A percentile compares a stretch with the other conserved stretches of the same genome.
Evolutionary conservation across 1,139 yeast species (phyloP).

Genomic region (Scheffersomyces insectosa): DNA sequence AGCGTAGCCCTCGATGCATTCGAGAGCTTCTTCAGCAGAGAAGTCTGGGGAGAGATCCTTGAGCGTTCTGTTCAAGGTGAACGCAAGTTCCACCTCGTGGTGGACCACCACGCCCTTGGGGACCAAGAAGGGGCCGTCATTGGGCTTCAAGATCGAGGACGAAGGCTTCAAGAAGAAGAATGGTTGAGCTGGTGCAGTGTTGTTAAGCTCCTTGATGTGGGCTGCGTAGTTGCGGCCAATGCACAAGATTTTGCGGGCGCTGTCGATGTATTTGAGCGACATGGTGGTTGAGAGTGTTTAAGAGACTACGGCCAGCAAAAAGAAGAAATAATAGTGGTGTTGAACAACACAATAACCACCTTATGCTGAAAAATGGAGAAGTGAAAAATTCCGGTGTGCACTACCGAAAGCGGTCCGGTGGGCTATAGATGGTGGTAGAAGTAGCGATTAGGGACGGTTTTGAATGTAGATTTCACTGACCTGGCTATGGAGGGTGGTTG

Average conservation of each 20-base stretch:
- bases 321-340: no score
- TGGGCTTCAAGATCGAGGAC: slow-evolving; percentile 61
- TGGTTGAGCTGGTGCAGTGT: slow-evolving; percentile 76
- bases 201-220: slow-evolving; percentile 87
- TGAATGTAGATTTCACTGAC: no score
- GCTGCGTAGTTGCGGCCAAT: slow-evolving; percentile 97
- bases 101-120: slow-evolving; percentile 84
- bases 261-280: slow-evolving; percentile 60
- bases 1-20: slow-evolving; percentile 81
- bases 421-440: no score
- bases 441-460: no score
- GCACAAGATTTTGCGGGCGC: slow-evolving; percentile 82
- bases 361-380: no score
- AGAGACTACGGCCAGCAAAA: no score
- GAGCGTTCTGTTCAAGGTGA: slow-evolving; percentile 65
- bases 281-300: slow-evolving; percentile 20
- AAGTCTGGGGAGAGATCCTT: slow-evolving; percentile 62
- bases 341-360: no score
- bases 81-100: slow-evolving; percentile 91
- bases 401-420: no score
- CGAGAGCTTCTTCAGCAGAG: slow-evolving; percentile 67
- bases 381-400: no score
- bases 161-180: slow-evolving; percentile 90
- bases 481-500: no score
- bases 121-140: slow-evolving; percentile 72